Base-by-base conservation (phyloP, 352 stramenopile genomes). In the Phytophthora tentaculata region DNA sequence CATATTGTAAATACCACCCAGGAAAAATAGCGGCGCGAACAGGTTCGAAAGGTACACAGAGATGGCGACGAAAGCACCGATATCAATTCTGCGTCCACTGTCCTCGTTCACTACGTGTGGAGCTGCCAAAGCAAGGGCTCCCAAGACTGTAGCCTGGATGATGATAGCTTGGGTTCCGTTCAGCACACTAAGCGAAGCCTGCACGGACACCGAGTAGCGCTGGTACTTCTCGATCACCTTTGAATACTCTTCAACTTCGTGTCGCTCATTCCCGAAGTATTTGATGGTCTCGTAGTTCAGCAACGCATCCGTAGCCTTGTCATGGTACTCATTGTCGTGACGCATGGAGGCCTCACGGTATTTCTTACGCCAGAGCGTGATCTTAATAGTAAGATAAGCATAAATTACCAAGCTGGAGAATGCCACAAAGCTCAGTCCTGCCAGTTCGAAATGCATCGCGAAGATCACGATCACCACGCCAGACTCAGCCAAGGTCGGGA, bases 211-310 rank as follows among this genome's bases (percentile, higher is more conserved):
- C 37, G 79, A 97, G 69, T 97, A 94, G 45, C 74, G 81, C 80
- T 99, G 97, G 77, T 98, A 99, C 52, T 93, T 93, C 50, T 91
- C 74, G 19, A 99, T 97, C 26, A 96, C 87, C 49, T 89, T 85
- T 44, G 87, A 84, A 79, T 98, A 99, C 55, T 91, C 73, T 22
- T 96, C 81, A 47, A 94, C 80, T 60, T 99, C 97, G 64, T 98
- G 97, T 12, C 83, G 73, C 71, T 99, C 97, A 49, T 97, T 97
- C 8, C 93, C 97, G 65, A 99, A 99, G 56, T 98, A 98, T 74
- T 99, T 99, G 64, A 99, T 97, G 6, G 95, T 98, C 77, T 99
- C 97, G 75, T 98, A 99, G 71, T 99, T 99, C 26, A 99, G 83
- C n/a, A 99, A 73, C 37, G 88, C 95, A 73, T 99, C 97, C 4